Evolutionary conservation across 2,329 filamentous ascomycete genomes (phyloP).

Genomic region (Stagonosporopsis vannaccii): DNA sequence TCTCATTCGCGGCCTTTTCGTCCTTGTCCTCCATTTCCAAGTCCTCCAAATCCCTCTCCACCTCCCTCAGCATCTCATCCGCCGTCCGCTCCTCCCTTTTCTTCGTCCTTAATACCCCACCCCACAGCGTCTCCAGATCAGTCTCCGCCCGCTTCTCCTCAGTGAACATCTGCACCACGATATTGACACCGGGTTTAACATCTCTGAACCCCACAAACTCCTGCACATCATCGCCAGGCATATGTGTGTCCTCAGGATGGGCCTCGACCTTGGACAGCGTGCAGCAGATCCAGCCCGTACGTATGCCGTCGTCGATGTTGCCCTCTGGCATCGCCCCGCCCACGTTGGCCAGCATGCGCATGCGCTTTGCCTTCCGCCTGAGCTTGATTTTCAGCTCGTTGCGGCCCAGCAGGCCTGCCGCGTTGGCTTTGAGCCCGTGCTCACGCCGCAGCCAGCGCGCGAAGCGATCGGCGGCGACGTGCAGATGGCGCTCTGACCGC

Average conservation of each 20-base stretch:
- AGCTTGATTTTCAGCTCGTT: constrained; percentile 92
- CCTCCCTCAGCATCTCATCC: constrained; percentile 36
- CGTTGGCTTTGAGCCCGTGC: constrained; percentile 75
- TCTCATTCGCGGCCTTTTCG: constrained; percentile 10
- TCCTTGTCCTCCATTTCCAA: constrained; percentile 25
- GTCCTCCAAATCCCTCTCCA: constrained; percentile 33
- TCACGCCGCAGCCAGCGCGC: constrained; percentile 82
- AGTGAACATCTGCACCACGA: constrained; percentile 76
- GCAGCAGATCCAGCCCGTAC: constrained; percentile 95
- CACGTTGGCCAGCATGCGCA: constrained; percentile 78
- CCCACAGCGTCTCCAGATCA: constrained; percentile 71
- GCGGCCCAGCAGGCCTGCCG: constrained; percentile 86
- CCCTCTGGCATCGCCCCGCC: constrained; percentile 62
- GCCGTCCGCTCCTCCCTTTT: constrained; percentile 48
- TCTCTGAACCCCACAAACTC: constrained; percentile 80
- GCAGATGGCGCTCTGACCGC: constrained; percentile 90
- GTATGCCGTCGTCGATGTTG: constrained; percentile 80
- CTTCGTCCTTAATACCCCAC: constrained; percentile 54
- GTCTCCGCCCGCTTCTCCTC: constrained; percentile 73
- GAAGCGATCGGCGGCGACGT: constrained; percentile 87
- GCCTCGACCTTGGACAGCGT: constrained; percentile 78
- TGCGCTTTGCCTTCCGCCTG: constrained; percentile 78
- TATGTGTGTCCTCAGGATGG: constrained; percentile 48
- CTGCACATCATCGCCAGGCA: constrained; percentile 49
- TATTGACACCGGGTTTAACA: constrained; percentile 62